phyloP scores from a whole-genome alignment of 352 stramenopile species.

The Globisporangium paddicum region DNA sequence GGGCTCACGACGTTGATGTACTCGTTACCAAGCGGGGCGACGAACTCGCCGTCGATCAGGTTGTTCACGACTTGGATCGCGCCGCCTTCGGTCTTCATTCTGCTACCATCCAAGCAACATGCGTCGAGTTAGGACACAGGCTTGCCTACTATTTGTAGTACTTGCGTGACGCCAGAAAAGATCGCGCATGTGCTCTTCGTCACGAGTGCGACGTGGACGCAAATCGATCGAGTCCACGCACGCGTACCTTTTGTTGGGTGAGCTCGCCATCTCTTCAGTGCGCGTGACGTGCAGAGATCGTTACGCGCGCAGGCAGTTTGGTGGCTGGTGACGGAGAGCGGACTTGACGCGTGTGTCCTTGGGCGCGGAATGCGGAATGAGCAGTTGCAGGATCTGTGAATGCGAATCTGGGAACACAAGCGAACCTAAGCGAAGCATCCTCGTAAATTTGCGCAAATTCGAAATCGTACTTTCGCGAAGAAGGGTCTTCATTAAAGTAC shows the following conservation, averaged over 20 bases:
- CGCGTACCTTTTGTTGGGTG: slow-evolving; percentile 22
- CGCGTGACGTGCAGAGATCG: background rate
- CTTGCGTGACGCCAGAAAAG: too few relatives aligned
- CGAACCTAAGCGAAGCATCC: background rate
- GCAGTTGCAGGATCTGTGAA: background rate
- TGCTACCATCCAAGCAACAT: background rate
- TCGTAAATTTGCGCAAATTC: background rate
- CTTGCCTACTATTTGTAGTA: too few relatives aligned
- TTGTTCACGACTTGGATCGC: slow-evolving; percentile 39
- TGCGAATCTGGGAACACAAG: background rate
- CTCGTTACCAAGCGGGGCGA: slow-evolving; percentile 27
- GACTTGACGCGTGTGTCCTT: background rate
- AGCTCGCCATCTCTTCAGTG: slow-evolving; percentile 17
- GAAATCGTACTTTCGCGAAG: background rate
- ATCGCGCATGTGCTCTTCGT: background rate
- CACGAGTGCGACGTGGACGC: too few relatives aligned
- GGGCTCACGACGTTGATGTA: slow-evolving; percentile 70
- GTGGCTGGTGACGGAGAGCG: background rate
- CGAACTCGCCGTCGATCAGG: slow-evolving; percentile 62
- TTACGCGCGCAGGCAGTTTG: too few relatives aligned
- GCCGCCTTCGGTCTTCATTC: slow-evolving; percentile 7
- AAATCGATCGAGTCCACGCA: too few relatives aligned
- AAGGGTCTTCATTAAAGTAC: too few relatives aligned
- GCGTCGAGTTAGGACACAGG: background rate
- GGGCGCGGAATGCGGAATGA: slow-evolving; percentile 11